A percentile compares a stretch with the other conserved stretches of the same genome.
phyloP scores from a whole-genome alignment of 2,329 filamentous ascomycete species.

The Nigrograna mackinnonii region DNA sequence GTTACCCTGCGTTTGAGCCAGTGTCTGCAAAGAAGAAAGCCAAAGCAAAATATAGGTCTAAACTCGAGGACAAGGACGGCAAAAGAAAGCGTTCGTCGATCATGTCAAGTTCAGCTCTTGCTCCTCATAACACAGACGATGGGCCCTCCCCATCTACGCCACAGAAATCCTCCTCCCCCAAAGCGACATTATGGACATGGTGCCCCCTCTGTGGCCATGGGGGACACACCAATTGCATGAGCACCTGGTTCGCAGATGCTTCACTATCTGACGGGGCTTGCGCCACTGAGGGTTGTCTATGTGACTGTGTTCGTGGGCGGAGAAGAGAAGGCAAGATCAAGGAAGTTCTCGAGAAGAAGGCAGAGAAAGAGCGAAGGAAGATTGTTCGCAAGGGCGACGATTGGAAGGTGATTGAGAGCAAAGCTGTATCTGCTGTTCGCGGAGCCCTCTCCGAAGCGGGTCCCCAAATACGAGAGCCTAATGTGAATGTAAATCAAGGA shows the following conservation, averaged over 20 bases:
- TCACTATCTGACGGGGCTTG: constrained; percentile 56
- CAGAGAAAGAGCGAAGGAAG: constrained; percentile 37
- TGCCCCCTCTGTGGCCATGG: constrained; percentile 66
- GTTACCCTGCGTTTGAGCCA: constrained; percentile 45
- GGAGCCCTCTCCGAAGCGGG: constrained; percentile 28
- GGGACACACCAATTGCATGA: constrained; percentile 61
- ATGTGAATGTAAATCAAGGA: constrained; percentile 9
- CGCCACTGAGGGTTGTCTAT: constrained; percentile 61
- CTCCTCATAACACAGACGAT: constrained; percentile 11
- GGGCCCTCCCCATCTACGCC: constrained; percentile 24
- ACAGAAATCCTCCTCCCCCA: constrained; percentile 22
- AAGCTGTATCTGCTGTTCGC: constrained; percentile 45
- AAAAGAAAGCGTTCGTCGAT: constrained; percentile 29
- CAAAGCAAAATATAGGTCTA: constrained; percentile 26
- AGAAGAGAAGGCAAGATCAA: constrained; percentile 36
- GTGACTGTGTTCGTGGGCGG: constrained; percentile 60
- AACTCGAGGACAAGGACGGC: constrained; percentile 23
- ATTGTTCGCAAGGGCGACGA: constrained; percentile 44
- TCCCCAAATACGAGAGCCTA: constrained; percentile 13
- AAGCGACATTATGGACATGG: constrained; percentile 54
- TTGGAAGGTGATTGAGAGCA: constrained; percentile 47
- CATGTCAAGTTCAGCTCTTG: constrained; percentile 12
- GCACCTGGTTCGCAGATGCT: constrained; percentile 57
- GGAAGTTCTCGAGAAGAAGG: constrained; percentile 30
- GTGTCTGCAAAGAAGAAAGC: constrained; percentile 30